A percentile compares a stretch with the other conserved stretches of the same genome.
These are phyloP conservation scores for Yamadazyma pseudoaaseri DNA, from an alignment of 1,139 yeast species.

Conservation along the genomic window DNA sequence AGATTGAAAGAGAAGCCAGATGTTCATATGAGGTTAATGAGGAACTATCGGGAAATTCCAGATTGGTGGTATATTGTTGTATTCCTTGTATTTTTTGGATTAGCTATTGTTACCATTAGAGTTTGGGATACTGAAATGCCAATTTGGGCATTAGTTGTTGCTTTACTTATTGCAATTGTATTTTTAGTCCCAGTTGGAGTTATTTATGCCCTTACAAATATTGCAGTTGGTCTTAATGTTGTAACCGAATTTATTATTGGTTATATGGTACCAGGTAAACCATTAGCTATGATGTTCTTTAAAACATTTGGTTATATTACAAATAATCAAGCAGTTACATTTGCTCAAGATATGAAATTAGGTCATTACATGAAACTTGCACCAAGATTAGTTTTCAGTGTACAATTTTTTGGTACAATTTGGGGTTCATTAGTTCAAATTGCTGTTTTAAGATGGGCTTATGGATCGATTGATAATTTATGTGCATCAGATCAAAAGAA, in stretches of 20 bases:
- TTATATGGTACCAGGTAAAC: conserved; percentile 49
- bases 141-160: conserved; percentile 37
- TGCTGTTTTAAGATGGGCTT: conserved; percentile 46
- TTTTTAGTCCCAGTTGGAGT: conserved; percentile 45
- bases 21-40: conserved; percentile 64
- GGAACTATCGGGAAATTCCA: conserved; percentile 57
- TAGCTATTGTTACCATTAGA: conserved; percentile 38
- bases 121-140: conserved; percentile 47
- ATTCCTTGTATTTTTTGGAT: conserved; percentile 40
- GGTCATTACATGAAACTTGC: conserved; percentile 55
- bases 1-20: conserved; percentile 32
- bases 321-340: conserved; percentile 53
- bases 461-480: conserved; percentile 42
- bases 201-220: conserved; percentile 42
- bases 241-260: conserved; percentile 47
- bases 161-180: conserved; percentile 38
- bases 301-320: conserved; percentile 50
- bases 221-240: conserved; percentile 46
- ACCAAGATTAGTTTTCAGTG: conserved; percentile 42
- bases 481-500: conserved; percentile 46
- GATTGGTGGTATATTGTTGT: conserved; percentile 63
- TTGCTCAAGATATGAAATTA: conserved; percentile 54
- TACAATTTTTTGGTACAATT: conserved; percentile 46
- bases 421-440: conserved; percentile 47
- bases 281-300: conserved; percentile 48